These are phyloP conservation scores for Ampelocalamus luodianensis DNA, from an alignment of 176 grass and related monocot genomes.

Conservation along the genomic window DNA sequence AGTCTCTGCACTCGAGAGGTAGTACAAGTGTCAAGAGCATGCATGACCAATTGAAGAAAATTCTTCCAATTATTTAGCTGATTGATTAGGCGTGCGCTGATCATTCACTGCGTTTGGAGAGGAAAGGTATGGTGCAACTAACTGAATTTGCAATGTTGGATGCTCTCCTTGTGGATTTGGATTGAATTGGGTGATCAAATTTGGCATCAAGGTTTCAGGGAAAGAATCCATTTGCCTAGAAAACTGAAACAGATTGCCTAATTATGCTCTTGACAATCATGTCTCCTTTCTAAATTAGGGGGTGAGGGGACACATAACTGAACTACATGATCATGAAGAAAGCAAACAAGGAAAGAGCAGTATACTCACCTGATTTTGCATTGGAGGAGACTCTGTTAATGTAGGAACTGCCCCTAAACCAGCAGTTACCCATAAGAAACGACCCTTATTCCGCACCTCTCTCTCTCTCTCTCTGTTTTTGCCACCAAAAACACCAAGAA, in stretches of 20 bases:
- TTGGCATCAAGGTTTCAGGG: background rate
- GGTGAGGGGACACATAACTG: background rate
- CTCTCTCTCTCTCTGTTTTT: background rate
- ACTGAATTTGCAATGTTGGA: background rate
- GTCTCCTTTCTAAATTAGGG: background rate
- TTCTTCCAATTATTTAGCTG: background rate
- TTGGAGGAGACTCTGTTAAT: slow-evolving; percentile 66
- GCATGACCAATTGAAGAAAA: background rate
- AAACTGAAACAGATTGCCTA: slow-evolving; percentile 26
- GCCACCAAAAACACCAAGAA: background rate
- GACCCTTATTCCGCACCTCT: background rate
- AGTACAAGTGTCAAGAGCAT: slow-evolving; percentile 16
- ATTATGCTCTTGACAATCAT: background rate
- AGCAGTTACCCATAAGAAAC: slow-evolving; percentile 71
- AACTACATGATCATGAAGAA: background rate
- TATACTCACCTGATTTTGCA: slow-evolving; percentile 63
- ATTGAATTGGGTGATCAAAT: slow-evolving; percentile 1
- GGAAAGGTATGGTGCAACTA: background rate
- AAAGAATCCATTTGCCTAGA: background rate
- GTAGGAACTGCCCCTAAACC: slow-evolving; percentile 34
- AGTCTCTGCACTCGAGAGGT: slow-evolving; percentile 43
- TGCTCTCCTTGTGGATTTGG: background rate
- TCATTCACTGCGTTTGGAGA: background rate
- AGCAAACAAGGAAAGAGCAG: slow-evolving; percentile 17
- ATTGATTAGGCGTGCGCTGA: background rate